A percentile compares a stretch with the other conserved stretches of the same genome.
These are phyloP conservation scores for Phytophthora palmivora DNA, from an alignment of 352 stramenopile species.

Conservation along the genomic window DNA sequence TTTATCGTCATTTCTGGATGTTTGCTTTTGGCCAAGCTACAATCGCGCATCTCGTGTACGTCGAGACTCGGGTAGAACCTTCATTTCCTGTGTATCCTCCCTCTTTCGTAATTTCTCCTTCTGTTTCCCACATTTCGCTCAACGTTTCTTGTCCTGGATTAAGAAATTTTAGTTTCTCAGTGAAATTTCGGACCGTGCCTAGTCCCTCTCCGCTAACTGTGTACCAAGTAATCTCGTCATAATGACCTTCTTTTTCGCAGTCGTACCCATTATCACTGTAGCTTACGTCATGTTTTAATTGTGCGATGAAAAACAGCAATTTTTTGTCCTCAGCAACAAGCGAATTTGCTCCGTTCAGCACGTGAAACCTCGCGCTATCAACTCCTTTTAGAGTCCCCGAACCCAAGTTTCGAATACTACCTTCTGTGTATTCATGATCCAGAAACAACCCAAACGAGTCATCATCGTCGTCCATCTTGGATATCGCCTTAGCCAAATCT, in stretches of 20 bases:
- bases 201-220: background rate
- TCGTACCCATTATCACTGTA: no score
- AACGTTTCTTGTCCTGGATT: background rate
- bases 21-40: background rate
- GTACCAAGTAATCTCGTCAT: background rate
- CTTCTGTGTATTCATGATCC: no score
- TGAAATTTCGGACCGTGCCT: background rate
- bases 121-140: background rate
- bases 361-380: no score
- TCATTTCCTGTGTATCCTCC: conserved; percentile 1
- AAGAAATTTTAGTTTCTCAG: background rate
- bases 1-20: conserved; percentile 4
- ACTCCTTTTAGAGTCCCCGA: no score
- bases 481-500: no score
- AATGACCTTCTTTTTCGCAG: background rate
- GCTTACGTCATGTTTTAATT: no score
- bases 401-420: no score
- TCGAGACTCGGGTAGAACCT: background rate
- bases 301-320: no score
- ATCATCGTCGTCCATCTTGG: no score
- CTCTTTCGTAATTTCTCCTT: background rate
- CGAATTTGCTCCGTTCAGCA: no score
- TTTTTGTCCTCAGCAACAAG: no score
- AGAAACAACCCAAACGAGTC: no score
- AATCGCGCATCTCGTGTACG: conserved; percentile 2